Base-by-base conservation (phyloP, 129 eudicot species). In the Rutidosis leptorrhynchoides region DNA sequence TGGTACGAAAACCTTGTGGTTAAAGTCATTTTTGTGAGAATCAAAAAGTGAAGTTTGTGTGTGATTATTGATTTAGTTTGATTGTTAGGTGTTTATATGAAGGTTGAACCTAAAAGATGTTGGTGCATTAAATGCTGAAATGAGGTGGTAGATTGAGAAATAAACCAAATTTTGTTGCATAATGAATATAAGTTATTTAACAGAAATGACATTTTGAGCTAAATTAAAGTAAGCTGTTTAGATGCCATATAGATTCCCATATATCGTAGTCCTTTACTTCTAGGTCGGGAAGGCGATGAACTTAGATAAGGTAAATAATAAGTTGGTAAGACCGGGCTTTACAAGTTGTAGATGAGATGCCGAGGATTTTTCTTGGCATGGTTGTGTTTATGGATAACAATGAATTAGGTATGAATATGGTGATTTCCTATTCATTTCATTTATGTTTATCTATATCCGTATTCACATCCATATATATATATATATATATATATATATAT, bases 1-100 rank as follows among this genome's bases (percentile, higher is more conserved):
- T 77, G 85, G 89, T 90, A 90, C 0, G 97, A 73, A 52, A 67
- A 54, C 46, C 58, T 82, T 69, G 79, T 74, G 11, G 53, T 67
- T 7, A 24, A 51, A 2, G 62, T 0, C 79, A 75, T 75, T 19
- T 3, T 35, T 57, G 40, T 64, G 68, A 22, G n/a, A 32, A 53
- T 59, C 16, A 43, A 23, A 16, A 59, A 17, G n/a, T 2, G 21
- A 42, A 24, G 75, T 35, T 11, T 25, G 35, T 40, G 27, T 29
- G 54, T 57, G 14, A 7, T 26, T 59, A 56, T 48, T 49, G 69
- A 1, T 48, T 60, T 8, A 32, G 22, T 23, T 21, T 27, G 7
- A n/a, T 59, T 61, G 54, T 48, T 48, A 8, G 69, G 32, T 75
- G 74, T 59, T 29, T 67, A 58, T 68, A 67, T 19, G 69, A 33